Percentiles rank a stretch among this genome's conserved stretches.
Conservation (phyloP, 176 grass and related monocot species). For the Thalia dealbata region DNA sequence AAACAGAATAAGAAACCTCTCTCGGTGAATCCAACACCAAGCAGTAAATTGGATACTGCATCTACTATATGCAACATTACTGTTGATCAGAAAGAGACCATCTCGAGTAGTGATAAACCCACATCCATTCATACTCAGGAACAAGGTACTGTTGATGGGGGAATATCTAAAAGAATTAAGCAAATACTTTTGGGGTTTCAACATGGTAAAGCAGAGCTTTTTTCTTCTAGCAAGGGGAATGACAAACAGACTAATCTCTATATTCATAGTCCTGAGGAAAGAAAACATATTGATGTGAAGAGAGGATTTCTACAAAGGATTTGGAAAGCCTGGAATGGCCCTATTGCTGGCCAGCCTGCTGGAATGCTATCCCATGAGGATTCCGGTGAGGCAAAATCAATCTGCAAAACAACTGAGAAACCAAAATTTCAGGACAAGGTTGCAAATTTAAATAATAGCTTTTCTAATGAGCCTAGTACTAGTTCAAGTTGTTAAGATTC, state of each 20-base stretch:
- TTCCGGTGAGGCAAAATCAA: neutral
- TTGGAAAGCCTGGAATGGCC: neutral
- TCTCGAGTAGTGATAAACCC: neutral
- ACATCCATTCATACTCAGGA: neutral
- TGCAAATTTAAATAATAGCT: neutral
- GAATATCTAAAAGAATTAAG: neutral
- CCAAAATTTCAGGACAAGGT: neutral
- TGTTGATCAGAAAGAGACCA: neutral
- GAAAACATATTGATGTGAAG: neutral
- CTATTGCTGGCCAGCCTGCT: neutral
- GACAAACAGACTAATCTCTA: neutral
- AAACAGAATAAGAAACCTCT: constrained; percentile 1
- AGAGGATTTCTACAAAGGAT: constrained; percentile 16
- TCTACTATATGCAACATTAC: neutral
- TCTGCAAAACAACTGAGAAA: neutral
- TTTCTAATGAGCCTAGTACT: neutral
- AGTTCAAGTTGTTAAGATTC: neutral
- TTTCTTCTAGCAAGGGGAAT: constrained; percentile 11
- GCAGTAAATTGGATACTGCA: neutral
- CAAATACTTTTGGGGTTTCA: neutral
- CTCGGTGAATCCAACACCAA: neutral
- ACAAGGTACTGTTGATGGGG: neutral
- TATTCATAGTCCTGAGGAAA: neutral
- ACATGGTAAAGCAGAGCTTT: neutral
- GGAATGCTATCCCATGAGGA: neutral